Conservation (phyloP, 768 basidiomycete species). For the Naganishia antarctica region DNA sequence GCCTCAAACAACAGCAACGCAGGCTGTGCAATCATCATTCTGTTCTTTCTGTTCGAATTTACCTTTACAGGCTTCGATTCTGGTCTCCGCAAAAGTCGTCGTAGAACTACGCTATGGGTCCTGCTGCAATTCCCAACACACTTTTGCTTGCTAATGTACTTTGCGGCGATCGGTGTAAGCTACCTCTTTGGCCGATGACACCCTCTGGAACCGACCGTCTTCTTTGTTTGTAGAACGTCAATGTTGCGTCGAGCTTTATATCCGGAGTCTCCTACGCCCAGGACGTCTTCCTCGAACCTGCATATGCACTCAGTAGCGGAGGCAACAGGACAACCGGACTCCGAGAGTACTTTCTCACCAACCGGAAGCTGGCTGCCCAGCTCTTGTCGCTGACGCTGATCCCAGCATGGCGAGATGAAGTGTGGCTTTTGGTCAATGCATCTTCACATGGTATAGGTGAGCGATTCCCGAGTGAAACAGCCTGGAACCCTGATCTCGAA, state of each 20-base stretch:
- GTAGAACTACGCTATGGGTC: background rate
- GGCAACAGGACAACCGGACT: background rate
- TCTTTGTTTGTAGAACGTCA: constrained; percentile 5
- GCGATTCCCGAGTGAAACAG: background rate
- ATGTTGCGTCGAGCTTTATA: background rate
- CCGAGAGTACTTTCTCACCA: background rate
- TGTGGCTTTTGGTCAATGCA: background rate
- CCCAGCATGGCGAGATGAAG: background rate
- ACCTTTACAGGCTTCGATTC: background rate
- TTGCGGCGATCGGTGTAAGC: background rate
- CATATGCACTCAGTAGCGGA: background rate
- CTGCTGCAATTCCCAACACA: constrained; percentile 2
- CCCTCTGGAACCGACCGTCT: no score
- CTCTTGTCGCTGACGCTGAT: background rate
- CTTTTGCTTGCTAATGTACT: background rate
- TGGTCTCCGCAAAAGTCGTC: background rate
- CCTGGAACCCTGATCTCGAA: no score
- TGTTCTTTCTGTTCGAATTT: constrained; percentile 5
- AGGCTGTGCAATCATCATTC: background rate
- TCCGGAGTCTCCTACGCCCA: background rate
- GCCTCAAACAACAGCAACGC: background rate
- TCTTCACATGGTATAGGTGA: background rate
- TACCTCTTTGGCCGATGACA: no score
- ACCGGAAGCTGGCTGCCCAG: background rate
- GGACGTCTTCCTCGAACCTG: background rate